phyloP scores from a whole-genome alignment of 176 grass and related monocot species.

The Zea luxurians region DNA sequence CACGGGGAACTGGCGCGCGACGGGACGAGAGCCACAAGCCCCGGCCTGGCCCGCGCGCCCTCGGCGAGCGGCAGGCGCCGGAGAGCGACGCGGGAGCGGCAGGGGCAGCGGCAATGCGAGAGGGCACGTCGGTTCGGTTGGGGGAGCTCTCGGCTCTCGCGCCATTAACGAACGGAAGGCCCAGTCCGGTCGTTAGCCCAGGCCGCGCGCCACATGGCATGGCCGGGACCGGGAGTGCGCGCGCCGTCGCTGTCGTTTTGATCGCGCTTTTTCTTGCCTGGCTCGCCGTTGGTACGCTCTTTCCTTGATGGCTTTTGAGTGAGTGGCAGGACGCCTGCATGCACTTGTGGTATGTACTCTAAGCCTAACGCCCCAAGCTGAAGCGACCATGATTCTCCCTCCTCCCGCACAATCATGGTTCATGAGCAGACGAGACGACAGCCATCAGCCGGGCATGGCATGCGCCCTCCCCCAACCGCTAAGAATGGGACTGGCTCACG shows the following conservation, averaged over 20 bases:
- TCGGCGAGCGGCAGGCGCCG: not conserved
- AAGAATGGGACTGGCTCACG: not conserved
- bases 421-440: not conserved
- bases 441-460: not conserved
- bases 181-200: not conserved
- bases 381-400: slow-evolving; percentile 40
- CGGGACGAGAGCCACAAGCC: not conserved
- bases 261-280: not conserved
- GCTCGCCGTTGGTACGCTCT: not conserved
- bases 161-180: slow-evolving; percentile 14
- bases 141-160: not conserved
- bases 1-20: not conserved
- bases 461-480: not conserved
- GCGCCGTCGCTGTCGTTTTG: slow-evolving; percentile 9
- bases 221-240: not conserved
- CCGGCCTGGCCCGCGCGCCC: too few species aligned
- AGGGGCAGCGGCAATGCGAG: not conserved
- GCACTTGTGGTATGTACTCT: not conserved
- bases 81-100: slow-evolving; percentile 43
- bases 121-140: slow-evolving; percentile 22
- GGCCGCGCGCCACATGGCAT: not conserved
- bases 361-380: not conserved
- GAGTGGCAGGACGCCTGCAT: not conserved
- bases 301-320: not conserved
- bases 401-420: slow-evolving; percentile 22